These are phyloP conservation scores for Fusarium phyllophilum DNA, from an alignment of 2,329 filamentous ascomycete species.

Conservation along the genomic window DNA sequence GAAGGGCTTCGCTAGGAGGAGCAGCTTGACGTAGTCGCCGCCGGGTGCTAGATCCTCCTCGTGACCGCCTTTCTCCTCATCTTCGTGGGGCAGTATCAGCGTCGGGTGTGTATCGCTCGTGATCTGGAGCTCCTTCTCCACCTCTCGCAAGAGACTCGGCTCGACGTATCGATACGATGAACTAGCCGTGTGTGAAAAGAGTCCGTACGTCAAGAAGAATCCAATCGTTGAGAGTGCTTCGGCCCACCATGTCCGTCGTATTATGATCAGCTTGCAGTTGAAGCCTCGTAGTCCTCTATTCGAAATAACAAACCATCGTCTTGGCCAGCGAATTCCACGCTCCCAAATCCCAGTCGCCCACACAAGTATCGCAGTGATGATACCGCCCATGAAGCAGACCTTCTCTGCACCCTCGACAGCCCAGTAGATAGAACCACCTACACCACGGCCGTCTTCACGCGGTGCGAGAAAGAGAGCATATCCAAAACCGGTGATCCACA, in stretches of 20 bases:
- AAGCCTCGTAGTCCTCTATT: conserved; percentile 91
- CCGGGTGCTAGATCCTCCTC: conserved; percentile 92
- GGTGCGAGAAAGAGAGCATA: conserved; percentile 95
- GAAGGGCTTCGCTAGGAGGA: conserved; percentile 93
- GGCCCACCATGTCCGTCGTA: conserved; percentile 82
- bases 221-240: conserved; percentile 77
- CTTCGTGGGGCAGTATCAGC: conserved; percentile 57
- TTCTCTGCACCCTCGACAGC: conserved; percentile 90
- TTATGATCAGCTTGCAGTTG: conserved; percentile 95
- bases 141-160: conserved; percentile 66
- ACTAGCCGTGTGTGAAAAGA: conserved; percentile 73
- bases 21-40: conserved; percentile 89
- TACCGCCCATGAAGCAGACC: conserved; percentile 88
- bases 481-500: conserved; percentile 86
- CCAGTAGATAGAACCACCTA: conserved; percentile 97
- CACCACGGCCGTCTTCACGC: conserved; percentile 90
- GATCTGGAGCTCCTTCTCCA: conserved; percentile 67
- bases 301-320: conserved; percentile 87
- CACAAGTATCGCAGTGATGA: conserved; percentile 86
- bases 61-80: conserved; percentile 73
- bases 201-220: conserved; percentile 81
- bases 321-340: conserved; percentile 90
- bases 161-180: conserved; percentile 84
- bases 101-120: conserved; percentile 54
- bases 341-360: conserved; percentile 98